Percentiles rank a stretch among this genome's conserved stretches.
Conservation (phyloP, 345 rosid genomes). For the Mercurialis annua region DNA sequence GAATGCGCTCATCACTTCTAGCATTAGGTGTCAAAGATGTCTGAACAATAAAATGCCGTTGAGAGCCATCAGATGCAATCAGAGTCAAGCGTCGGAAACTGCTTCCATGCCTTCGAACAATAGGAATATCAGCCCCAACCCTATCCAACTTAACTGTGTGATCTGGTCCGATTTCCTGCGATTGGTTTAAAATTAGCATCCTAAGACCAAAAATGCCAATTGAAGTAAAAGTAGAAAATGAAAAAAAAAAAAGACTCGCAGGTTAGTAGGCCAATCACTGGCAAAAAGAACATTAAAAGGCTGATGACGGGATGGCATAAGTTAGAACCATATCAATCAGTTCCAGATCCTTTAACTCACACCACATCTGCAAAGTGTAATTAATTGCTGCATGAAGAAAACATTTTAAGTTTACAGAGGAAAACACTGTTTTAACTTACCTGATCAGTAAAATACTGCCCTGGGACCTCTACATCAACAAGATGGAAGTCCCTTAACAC, state of each 20-base stretch:
- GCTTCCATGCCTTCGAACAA: constrained; percentile 98
- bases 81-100: constrained; percentile 94
- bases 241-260: not conserved
- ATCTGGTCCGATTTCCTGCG: constrained; percentile 92
- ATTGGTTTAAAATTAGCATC: not conserved
- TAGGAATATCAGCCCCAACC: constrained; percentile 93
- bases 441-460: constrained; percentile 97
- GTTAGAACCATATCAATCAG: not conserved
- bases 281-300: not conserved
- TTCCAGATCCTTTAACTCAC: not conserved
- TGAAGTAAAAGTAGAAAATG: not conserved
- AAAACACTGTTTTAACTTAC: constrained; percentile 27
- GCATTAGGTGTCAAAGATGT: constrained; percentile 99
- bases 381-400: not conserved
- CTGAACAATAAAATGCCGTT: constrained; percentile 92
- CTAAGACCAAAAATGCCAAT: not conserved
- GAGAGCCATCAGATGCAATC: constrained; percentile 97
- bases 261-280: not conserved
- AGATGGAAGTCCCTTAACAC: constrained; percentile 90
- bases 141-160: constrained; percentile 88
- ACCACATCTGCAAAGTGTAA: not conserved
- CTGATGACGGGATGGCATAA: not conserved
- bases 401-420: not conserved
- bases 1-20: constrained; percentile 90
- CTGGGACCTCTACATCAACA: constrained; percentile 99